Evolutionary conservation across 2,329 filamentous ascomycete species (phyloP).

Genomic region (Botrytis sinoallii): DNA sequence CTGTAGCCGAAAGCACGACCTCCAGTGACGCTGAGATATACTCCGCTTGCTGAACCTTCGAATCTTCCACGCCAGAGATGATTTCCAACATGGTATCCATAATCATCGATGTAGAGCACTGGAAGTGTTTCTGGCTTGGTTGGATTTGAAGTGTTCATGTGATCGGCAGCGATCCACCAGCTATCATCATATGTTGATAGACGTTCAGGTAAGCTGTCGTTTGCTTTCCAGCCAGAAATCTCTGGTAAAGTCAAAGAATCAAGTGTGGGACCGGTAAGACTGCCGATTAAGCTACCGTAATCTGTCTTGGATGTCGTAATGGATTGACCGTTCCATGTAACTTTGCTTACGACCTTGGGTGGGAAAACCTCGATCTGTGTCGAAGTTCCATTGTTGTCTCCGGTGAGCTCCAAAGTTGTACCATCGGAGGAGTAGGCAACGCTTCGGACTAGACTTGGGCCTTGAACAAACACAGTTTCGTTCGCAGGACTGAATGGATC

Average conservation of each 20-base stretch:
- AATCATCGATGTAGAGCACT: constrained; percentile 46
- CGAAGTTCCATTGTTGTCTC: constrained; percentile 45
- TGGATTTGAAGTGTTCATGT: constrained; percentile 32
- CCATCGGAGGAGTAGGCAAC: constrained; percentile 37
- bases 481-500: constrained; percentile 37
- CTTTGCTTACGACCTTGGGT: constrained; percentile 42
- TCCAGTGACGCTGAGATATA: constrained; percentile 26
- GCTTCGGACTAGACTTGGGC: constrained; percentile 51
- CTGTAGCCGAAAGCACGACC: constrained; percentile 22
- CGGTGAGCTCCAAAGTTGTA: constrained; percentile 43
- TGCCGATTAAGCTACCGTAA: constrained; percentile 42
- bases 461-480: constrained; percentile 48
- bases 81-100: constrained; percentile 44
- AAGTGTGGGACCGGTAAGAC: constrained; percentile 19
- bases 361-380: constrained; percentile 47
- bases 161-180: constrained; percentile 14
- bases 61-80: constrained; percentile 43
- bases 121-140: constrained; percentile 43
- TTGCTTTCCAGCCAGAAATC: constrained; percentile 38
- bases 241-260: constrained; percentile 25
- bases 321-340: constrained; percentile 51
- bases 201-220: constrained; percentile 45
- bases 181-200: constrained; percentile 42
- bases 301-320: constrained; percentile 38
- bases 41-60: constrained; percentile 30